phyloP scores from a whole-genome alignment of 495 filamentous ascomycete species.

The Letharia columbiana region DNA sequence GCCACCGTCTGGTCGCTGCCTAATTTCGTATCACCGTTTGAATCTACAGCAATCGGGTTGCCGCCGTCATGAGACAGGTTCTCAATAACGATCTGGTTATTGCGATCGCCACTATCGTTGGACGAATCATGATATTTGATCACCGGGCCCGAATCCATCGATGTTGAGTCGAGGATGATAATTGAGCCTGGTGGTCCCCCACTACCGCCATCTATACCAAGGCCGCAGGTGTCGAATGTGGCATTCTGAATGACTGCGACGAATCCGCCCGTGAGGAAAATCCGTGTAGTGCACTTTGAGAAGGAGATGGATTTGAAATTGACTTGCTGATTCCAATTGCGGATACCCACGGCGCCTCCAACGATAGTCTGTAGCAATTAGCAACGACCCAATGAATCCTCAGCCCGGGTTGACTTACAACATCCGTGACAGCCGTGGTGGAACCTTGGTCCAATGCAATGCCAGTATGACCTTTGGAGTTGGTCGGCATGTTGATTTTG shows the following conservation, averaged over 20 bases:
- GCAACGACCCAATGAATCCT: not conserved
- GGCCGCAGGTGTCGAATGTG: constrained; percentile 30
- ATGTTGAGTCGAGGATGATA: constrained; percentile 38
- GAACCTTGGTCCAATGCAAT: constrained; percentile 58
- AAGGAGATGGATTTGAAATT: constrained; percentile 43
- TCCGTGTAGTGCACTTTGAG: constrained; percentile 33
- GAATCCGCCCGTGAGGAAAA: constrained; percentile 35
- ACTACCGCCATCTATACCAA: constrained; percentile 31
- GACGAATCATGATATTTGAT: constrained; percentile 40
- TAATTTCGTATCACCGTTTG: constrained; percentile 35
- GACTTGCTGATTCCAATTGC: constrained; percentile 45
- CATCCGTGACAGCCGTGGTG: constrained; percentile 41
- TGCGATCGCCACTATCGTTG: constrained; percentile 28
- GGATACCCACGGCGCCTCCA: constrained; percentile 43
- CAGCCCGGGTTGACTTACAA: constrained; percentile 29
- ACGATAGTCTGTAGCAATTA: constrained; percentile 36
- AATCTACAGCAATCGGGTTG: constrained; percentile 31
- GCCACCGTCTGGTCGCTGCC: constrained; percentile 34
- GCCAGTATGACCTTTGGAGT: constrained; percentile 49
- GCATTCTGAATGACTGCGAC: constrained; percentile 36
- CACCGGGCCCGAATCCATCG: constrained; percentile 42
- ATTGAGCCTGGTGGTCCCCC: constrained; percentile 38
- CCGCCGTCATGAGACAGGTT: constrained; percentile 29
- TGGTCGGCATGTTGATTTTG: constrained; percentile 55
- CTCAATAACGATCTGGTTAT: constrained; percentile 35